phyloP scores from a whole-genome alignment of 2,329 filamentous ascomycete genomes.

The Elsinoe perseae region DNA sequence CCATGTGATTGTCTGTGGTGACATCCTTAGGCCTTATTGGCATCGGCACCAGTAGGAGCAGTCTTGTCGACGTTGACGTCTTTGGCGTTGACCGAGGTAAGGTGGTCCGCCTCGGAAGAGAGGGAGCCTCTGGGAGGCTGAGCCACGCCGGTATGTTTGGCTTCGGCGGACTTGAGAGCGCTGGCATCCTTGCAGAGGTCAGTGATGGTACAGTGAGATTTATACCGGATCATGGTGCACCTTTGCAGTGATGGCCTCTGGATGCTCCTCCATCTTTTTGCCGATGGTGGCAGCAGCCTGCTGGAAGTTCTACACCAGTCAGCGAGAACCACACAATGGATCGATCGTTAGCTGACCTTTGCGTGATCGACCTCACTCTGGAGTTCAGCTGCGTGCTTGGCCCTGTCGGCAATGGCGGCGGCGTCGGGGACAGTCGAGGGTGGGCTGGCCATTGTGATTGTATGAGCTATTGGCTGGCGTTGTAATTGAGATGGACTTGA shows the following conservation, averaged over 20 bases:
- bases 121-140: constrained; percentile 28
- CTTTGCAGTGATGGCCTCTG: constrained; percentile 24
- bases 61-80: background rate
- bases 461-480: too few species aligned
- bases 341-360: background rate
- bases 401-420: background rate
- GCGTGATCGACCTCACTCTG: constrained; percentile 3
- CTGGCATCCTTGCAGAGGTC: constrained; percentile 30
- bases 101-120: constrained; percentile 34
- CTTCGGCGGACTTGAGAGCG: constrained; percentile 36
- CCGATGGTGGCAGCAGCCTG: constrained; percentile 26
- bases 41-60: background rate
- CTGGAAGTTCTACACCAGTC: constrained; percentile 23
- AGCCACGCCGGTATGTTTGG: constrained; percentile 26
- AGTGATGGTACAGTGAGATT: background rate
- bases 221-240: background rate
- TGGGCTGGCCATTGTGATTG: background rate
- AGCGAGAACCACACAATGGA: background rate
- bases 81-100: constrained; percentile 29
- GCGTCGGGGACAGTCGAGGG: background rate
- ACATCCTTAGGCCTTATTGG: background rate
- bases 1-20: background rate
- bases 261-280: constrained; percentile 30
- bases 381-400: background rate
- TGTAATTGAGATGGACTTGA: background rate